Percentiles rank a stretch among this genome's conserved stretches.
These are phyloP conservation scores for Tothia fuscella DNA, from an alignment of 2,329 filamentous ascomycete genomes.

Conservation along the genomic window DNA sequence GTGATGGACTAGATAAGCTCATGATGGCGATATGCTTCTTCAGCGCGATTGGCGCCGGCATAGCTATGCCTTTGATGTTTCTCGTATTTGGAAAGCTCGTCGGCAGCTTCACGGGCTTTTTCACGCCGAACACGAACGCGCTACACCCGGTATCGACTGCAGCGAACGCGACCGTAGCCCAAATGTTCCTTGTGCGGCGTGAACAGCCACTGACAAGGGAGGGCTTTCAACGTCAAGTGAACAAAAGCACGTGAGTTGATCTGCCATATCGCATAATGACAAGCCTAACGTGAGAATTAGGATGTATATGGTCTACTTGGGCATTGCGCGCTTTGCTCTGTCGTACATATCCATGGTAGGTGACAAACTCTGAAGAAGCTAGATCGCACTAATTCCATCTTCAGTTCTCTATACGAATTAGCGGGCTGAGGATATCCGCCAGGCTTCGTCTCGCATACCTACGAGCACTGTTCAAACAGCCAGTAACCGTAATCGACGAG, in stretches of 20 bases:
- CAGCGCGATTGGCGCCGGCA: conserved; percentile 7
- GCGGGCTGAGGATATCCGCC: conserved; percentile 18
- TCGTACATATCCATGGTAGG: conserved; percentile 43
- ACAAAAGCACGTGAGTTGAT: conserved; percentile 30
- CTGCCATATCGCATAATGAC: not conserved
- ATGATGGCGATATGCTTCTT: conserved; percentile 7
- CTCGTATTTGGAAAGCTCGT: conserved; percentile 11
- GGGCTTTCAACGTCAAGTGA: conserved; percentile 39
- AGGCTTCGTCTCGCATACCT: conserved; percentile 19
- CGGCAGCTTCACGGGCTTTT: conserved; percentile 9
- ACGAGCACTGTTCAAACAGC: conserved; percentile 16
- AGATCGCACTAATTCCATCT: conserved; percentile 7
- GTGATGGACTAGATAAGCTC: conserved; percentile 1
- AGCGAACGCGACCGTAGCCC: no score
- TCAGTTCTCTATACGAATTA: conserved; percentile 19
- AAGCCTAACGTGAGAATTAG: conserved; percentile 21
- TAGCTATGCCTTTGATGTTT: conserved; percentile 11
- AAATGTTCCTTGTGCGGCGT: no score
- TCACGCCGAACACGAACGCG: conserved; percentile 3
- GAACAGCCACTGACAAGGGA: conserved; percentile 34
- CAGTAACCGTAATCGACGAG: conserved; percentile 18
- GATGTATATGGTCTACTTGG: conserved; percentile 47
- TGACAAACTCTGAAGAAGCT: no score
- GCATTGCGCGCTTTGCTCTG: conserved; percentile 42
- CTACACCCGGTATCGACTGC: conserved; percentile 15